Evolutionary conservation across 2,329 filamentous ascomycete genomes (phyloP), one percentile per base, ranked within the genome.

Genomic region (Xylariaceae sp.): DNA sequence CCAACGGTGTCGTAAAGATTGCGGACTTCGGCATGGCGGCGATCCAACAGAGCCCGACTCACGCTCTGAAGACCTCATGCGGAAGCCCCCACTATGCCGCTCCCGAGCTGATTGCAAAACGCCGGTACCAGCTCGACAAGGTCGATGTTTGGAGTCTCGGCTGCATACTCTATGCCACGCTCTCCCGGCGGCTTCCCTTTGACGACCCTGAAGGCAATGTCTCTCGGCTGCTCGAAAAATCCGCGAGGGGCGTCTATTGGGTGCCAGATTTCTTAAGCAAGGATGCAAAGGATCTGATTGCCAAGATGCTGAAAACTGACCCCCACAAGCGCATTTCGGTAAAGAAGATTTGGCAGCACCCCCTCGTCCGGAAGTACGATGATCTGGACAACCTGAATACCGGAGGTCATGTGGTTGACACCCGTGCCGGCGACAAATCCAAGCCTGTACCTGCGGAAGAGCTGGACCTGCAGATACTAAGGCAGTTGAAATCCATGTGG

Each of bases 21-120:
- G 90, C 90, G 36, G 92, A 98, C 61, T 98, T 98, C 61, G 90
- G 92, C 29, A 96, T 98, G 89, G 92, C 92, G 31, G 90, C 90
- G 3, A 71, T 97, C 29, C 78, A 83, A 47, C 90, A 97, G 60
- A 85, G 85, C 3, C 74, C 78, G 16, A 83, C 80, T 7, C 82
- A 88, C 50, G 81, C 82, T 57, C 74, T 98, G 18, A 85, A 78
- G 40, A 97, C 92, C 1, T 88, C 90, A 4, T 98, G 92, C 54
- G 92, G 92, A 14, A 97, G 92, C 48, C 92, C 92, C 15, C 92
- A 97, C 63, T 98, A 98, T 55, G 90, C 90, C 13, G 89, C 92
- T 1, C 92, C 92, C 0, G 92, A 98, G 60, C 78, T 98, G 23
- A 83, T 96, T 46, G 78, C 79, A 50, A 73, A 73, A 29, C 15